These are phyloP conservation scores for Salix dunnii DNA, from an alignment of 345 rosid genomes.

Conservation along the genomic window DNA sequence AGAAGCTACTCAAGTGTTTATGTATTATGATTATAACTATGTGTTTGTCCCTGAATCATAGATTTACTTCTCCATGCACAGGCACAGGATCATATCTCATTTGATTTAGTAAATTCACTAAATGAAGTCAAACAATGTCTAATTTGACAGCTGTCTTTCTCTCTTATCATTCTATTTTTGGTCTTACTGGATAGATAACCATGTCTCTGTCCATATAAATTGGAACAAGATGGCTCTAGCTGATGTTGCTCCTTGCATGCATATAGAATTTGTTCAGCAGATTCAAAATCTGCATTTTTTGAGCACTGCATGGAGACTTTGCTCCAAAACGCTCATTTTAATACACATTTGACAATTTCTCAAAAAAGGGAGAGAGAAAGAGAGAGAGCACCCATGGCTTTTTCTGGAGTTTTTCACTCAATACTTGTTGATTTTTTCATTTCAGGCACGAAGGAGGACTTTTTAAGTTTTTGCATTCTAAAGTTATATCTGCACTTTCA, in stretches of 20 bases:
- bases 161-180: no score
- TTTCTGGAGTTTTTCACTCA: neutral
- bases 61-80: neutral
- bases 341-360: neutral
- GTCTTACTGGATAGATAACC: no score
- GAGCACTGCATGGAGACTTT: neutral
- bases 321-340: neutral
- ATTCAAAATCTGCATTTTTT: no score
- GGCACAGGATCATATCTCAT: no score
- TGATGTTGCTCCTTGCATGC: no score
- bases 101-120: no score
- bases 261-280: no score
- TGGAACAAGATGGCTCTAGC: no score
- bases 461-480: conserved; percentile 52
- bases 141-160: no score
- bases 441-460: conserved; percentile 90
- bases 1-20: neutral
- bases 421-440: neutral
- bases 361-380: no score
- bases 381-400: neutral
- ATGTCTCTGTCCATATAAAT: no score
- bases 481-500: conserved; percentile 27
- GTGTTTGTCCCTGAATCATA: neutral
- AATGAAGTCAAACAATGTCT: no score
- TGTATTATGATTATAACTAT: neutral